These are phyloP conservation scores for Aspergillus neoniger DNA, from an alignment of 2,329 filamentous ascomycete species.

Conservation along the genomic window DNA sequence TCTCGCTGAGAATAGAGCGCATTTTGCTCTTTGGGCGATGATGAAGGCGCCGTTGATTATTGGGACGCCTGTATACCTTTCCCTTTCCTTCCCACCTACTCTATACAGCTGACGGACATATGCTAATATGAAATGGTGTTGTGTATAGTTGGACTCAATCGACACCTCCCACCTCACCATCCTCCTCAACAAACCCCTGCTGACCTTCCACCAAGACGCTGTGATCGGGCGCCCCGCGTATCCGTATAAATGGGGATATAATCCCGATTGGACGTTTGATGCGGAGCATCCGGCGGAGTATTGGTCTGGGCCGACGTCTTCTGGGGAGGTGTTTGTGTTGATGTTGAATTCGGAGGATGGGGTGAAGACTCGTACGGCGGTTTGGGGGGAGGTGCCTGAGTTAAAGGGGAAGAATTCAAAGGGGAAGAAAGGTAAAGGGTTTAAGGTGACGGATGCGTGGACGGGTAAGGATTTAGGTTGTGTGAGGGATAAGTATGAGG, in stretches of 20 bases:
- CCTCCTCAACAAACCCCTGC: conserved; percentile 45
- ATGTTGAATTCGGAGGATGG: conserved; percentile 34
- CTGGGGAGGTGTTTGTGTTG: conserved; percentile 28
- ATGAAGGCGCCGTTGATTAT: conserved; percentile 56
- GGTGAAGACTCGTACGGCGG: conserved; percentile 26
- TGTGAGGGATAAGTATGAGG: conserved; percentile 26
- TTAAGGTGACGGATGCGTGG: conserved; percentile 33
- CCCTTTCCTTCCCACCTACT: no score
- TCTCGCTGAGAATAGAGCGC: conserved; percentile 49
- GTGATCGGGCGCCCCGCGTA: conserved; percentile 45
- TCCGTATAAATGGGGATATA: conserved; percentile 45
- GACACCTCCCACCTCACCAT: conserved; percentile 41
- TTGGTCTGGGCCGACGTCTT: conserved; percentile 36
- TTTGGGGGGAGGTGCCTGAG: conserved; percentile 35
- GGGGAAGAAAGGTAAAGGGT: conserved; percentile 11
- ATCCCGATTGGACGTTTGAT: conserved; percentile 38
- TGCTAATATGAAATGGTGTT: neutral
- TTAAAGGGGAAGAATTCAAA: conserved; percentile 12
- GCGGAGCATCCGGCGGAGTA: conserved; percentile 37
- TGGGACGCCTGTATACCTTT: conserved; percentile 38
- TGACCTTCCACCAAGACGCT: conserved; percentile 52
- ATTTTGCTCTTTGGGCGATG: conserved; percentile 56
- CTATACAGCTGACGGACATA: neutral
- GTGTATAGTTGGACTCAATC: conserved; percentile 38
- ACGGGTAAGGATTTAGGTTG: conserved; percentile 35